A percentile compares a stretch with the other conserved stretches of the same genome.
These are phyloP conservation scores for Chalaropsis ovoidea DNA, from an alignment of 2,329 filamentous ascomycete species.

Conservation along the genomic window DNA sequence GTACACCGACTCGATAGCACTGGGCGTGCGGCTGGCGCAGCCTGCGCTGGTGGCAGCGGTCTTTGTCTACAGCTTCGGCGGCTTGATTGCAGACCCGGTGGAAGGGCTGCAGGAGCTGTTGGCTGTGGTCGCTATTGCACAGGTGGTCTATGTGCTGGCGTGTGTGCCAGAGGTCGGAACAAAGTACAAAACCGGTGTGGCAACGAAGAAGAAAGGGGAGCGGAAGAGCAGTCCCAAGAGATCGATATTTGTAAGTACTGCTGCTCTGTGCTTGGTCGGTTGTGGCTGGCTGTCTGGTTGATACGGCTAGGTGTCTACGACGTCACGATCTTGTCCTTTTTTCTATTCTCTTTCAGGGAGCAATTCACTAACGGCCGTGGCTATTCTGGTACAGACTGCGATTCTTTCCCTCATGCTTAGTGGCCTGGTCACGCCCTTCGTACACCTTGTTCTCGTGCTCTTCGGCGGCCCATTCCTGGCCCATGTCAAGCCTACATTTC, in stretches of 20 bases:
- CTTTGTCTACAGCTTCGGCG: constrained; percentile 52
- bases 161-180: constrained; percentile 54
- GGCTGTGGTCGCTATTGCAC: constrained; percentile 52
- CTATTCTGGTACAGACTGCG: constrained; percentile 12
- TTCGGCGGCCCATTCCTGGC: constrained; percentile 86
- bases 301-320: background rate
- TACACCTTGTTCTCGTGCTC: constrained; percentile 61
- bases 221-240: constrained; percentile 45
- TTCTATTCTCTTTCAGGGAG: background rate
- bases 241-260: constrained; percentile 39
- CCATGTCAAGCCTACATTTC: constrained; percentile 64
- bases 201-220: constrained; percentile 44
- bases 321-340: background rate
- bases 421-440: constrained; percentile 54
- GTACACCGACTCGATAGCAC: background rate
- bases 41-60: constrained; percentile 54
- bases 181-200: constrained; percentile 29
- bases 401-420: constrained; percentile 48
- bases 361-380: background rate
- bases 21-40: constrained; percentile 36
- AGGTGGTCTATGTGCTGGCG: constrained; percentile 51
- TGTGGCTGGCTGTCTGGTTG: background rate
- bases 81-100: constrained; percentile 60
- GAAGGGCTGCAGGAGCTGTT: constrained; percentile 51
- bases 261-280: background rate